A percentile compares a stretch with the other conserved stretches of the same genome.
Conservation (phyloP, 2,329 filamentous ascomycete genomes). For the Chaetomiaceae sp. region DNA sequence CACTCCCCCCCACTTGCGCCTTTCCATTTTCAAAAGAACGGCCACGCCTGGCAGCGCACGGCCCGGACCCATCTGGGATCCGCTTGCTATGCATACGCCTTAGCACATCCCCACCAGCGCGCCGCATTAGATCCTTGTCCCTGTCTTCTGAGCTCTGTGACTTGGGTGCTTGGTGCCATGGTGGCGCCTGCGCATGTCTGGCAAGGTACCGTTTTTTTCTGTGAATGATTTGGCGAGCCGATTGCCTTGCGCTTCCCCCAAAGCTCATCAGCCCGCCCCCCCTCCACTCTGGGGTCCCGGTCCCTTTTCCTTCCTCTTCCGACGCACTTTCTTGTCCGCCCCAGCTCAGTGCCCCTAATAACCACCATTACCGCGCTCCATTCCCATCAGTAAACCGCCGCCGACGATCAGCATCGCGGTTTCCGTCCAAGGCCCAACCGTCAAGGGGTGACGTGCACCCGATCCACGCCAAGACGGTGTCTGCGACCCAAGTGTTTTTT, state of each 20-base stretch:
- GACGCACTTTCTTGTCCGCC: constrained; percentile 2
- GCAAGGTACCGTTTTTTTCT: constrained; percentile 22
- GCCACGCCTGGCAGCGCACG: constrained; percentile 18
- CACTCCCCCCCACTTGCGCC: constrained; percentile 12
- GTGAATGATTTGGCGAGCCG: constrained; percentile 15
- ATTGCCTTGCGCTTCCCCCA: constrained; percentile 18
- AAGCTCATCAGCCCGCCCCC: constrained; percentile 21
- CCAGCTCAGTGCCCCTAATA: background rate
- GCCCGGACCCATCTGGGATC: constrained; percentile 13
- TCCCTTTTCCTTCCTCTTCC: constrained; percentile 14
- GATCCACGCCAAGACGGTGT: constrained; percentile 18
- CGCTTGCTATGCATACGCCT: constrained; percentile 14
- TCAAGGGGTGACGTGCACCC: constrained; percentile 14
- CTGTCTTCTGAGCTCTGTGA: constrained; percentile 15
- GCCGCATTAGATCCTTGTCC: constrained; percentile 18
- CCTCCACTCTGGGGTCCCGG: constrained; percentile 15
- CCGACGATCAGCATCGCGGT: background rate
- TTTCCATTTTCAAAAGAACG: constrained; percentile 21
- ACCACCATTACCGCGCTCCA: background rate
- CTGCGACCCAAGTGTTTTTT: constrained; percentile 5
- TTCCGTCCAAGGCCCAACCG: background rate
- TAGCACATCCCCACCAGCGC: constrained; percentile 6
- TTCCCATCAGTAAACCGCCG: background rate
- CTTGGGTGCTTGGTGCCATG: constrained; percentile 14
- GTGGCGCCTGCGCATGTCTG: constrained; percentile 17